Conservation (phyloP, 140 eudicot genomes). For the Stevia rebaudiana region DNA sequence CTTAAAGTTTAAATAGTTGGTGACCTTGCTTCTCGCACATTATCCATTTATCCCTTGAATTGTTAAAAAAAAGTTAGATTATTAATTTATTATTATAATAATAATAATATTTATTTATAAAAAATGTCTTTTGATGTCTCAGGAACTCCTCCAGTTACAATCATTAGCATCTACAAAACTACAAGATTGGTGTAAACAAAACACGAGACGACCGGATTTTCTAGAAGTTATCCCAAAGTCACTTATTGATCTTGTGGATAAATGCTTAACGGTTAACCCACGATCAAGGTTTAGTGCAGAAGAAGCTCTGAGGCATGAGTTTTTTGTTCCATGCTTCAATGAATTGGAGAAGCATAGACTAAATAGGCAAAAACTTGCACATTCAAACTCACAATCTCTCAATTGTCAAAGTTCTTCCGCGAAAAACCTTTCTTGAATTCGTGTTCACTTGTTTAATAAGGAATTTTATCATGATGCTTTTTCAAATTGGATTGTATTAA, state of each 20-base stretch:
- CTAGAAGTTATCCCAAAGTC: slow-evolving; percentile 45
- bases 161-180: slow-evolving; percentile 44
- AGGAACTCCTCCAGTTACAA: slow-evolving; percentile 65
- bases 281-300: slow-evolving; percentile 79
- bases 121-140: slow-evolving; percentile 2
- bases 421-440: slow-evolving; percentile 1
- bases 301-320: slow-evolving; percentile 80
- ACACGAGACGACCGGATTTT: slow-evolving; percentile 59
- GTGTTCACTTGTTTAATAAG: background rate
- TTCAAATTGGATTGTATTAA: background rate
- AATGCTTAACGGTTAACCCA: slow-evolving; percentile 88
- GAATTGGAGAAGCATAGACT: slow-evolving; percentile 40
- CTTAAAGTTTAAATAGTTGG: background rate
- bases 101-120: background rate
- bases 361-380: slow-evolving; percentile 38
- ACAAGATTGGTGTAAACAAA: slow-evolving; percentile 64
- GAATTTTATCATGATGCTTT: background rate
- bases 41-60: background rate
- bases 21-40: background rate
- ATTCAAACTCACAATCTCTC: slow-evolving; percentile 17
- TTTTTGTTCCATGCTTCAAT: slow-evolving; percentile 65
- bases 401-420: slow-evolving; percentile 26
- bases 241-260: slow-evolving; percentile 81
- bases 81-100: background rate
- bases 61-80: too few relatives aligned